Conservation (phyloP, 2,329 filamentous ascomycete species). For the Aspergillus ibericus region DNA sequence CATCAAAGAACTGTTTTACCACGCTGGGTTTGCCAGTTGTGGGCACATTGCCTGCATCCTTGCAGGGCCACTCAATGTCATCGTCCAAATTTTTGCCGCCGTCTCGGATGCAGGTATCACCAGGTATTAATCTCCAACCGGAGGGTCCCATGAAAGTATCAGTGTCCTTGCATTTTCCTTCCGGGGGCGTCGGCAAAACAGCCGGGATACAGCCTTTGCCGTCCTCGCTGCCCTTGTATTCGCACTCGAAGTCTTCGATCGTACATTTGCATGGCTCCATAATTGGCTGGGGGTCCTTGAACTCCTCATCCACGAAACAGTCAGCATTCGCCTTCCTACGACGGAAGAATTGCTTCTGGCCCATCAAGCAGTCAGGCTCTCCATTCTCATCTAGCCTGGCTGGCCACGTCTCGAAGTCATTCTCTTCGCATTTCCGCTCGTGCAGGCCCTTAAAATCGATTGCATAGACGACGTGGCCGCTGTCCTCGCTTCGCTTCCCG, state of each 20-base stretch:
- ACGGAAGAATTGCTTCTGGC: constrained; percentile 83
- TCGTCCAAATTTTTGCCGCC: constrained; percentile 68
- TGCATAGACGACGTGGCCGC: constrained; percentile 65
- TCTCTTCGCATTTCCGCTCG: constrained; percentile 72
- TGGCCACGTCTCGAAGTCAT: constrained; percentile 79
- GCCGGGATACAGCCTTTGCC: constrained; percentile 67
- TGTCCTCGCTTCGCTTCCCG: constrained; percentile 55
- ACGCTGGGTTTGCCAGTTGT: constrained; percentile 66
- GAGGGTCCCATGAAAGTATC: constrained; percentile 81
- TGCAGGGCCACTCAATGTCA: constrained; percentile 73
- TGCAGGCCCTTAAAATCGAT: constrained; percentile 83
- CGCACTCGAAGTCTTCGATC: constrained; percentile 87
- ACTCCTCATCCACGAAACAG: constrained; percentile 85
- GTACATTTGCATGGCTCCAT: constrained; percentile 78
- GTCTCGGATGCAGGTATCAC: constrained; percentile 67
- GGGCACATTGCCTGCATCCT: constrained; percentile 56
- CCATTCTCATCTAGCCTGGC: constrained; percentile 79
- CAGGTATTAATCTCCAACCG: constrained; percentile 89
- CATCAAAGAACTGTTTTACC: constrained; percentile 63
- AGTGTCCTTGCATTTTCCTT: constrained; percentile 71
- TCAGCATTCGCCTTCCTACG: constrained; percentile 83
- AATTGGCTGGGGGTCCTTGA: constrained; percentile 71
- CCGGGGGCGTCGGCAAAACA: constrained; percentile 64
- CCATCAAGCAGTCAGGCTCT: constrained; percentile 88
- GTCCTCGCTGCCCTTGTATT: constrained; percentile 75